Base-by-base conservation (phyloP, 2,329 filamentous ascomycete species). In the Cercospora zeae-maydis region DNA sequence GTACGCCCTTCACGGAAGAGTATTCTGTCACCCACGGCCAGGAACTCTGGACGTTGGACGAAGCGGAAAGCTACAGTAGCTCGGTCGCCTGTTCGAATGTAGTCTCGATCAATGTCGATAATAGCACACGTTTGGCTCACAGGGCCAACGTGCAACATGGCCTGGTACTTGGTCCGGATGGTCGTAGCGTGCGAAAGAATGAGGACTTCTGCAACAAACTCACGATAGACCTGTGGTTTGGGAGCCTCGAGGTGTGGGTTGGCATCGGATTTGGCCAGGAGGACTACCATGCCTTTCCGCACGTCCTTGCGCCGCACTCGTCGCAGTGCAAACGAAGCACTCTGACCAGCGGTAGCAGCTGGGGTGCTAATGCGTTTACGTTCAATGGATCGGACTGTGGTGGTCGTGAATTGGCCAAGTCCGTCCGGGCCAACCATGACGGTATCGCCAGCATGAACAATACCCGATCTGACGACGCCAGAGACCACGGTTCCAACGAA, bases 401-500 rank as follows among this genome's bases (percentile, higher is more conserved):
- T 98, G 0, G 88, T 87, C 0, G 86, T 89, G 78, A 98, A 99
- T 63, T 96, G 90, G 1, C 95, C 95, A 0, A 97, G 81, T 0
- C 90, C 89, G 77, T 98, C 93, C 0, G 95, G 95, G 0, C 95
- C 95, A 27, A 99, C 86, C 37, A 96, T 83, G 4, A 99, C 88
- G 7, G 84, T 87, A 73, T 99, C 95, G n/a, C 93, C 93, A 0
- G 91, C 86, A 74, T 98, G 95, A 14, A 96, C 85, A 1, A 96
- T 88, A 0, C 93, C 83, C 39, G 79, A 81, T 72, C 96, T 96
- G 66, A 98, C 88, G 34, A 99, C 93, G 0, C 95, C 95, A 36
- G 91, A 95, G 1, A 99, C 93, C 0, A 99, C 95, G 0, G 95
- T 99, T 11, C 95, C 95, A 0, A 96, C 92, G 76, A 96, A 96